Base-by-base conservation (phyloP, 371 early-diverging fungal genomes). In the Funneliformis caledonium region DNA sequence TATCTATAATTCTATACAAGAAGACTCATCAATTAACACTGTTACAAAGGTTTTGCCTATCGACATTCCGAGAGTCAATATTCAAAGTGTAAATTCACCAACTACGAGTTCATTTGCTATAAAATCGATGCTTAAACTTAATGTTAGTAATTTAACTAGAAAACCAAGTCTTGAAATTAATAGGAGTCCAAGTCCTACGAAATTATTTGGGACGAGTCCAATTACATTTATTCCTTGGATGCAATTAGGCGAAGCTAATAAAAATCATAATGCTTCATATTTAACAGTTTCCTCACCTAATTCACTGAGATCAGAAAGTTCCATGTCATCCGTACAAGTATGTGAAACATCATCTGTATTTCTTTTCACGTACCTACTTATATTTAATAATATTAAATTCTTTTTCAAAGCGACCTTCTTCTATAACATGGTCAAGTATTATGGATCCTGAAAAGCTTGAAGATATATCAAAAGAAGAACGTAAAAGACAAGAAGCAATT, bases 401-500 rank as follows among this genome's bases (percentile, higher is more conserved):
- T 19, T n/a, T 62, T 33, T 26, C 22, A 9, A 78, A 78, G 78
- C 47, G 78, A 12, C 78, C 68, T 9, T 52, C 64, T 31, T 4
- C n/a, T 4, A 26, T 37, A 68, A 37, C 69, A 6, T 78, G 78
- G 78, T 4, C 78, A 78, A n/a, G 52, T 31, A 26, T 78, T 16
- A 78, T 65, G 31, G 52, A 65, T 33, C 11, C 65, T 47, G 26
- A 47, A 48, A 52, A 16, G 4, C 12, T 78, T 10, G 52, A 50
- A 33, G 31, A 0, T 50, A 9, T 78, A 64, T 31, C 69, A 42
- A 78, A 86, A 67, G 87, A 93, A 48, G 97, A 97, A 76, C 85
- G 89, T 37, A 94, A 92, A 83, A 89, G 97, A 60, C 96, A 96
- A 82, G 97, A 96, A 76, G 94, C 95, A 3, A 94, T 97, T 74